These are phyloP conservation scores for Rhododendron griersonianum DNA, from an alignment of 148 eudicot species.

Conservation along the genomic window DNA sequence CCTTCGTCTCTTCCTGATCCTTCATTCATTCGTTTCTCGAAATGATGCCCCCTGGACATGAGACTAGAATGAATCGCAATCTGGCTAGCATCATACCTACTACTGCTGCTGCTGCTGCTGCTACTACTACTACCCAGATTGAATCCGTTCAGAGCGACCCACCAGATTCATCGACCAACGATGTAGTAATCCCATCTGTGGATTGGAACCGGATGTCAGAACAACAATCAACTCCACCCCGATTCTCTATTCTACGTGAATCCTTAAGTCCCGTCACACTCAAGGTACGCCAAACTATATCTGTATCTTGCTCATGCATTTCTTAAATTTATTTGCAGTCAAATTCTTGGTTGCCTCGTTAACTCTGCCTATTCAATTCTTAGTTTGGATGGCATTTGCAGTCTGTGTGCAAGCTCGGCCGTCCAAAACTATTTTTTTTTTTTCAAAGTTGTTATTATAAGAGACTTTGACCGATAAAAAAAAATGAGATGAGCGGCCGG, in stretches of 20 bases:
- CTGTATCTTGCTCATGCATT: no score
- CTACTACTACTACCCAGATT: not conserved
- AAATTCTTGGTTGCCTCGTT: no score
- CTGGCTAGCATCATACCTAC: not conserved
- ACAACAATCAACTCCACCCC: not conserved
- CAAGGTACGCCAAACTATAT: not conserved
- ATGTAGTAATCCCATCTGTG: no score
- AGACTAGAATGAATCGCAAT: not conserved
- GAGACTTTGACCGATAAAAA: no score
- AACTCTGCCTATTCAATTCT: no score
- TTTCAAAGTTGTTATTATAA: no score
- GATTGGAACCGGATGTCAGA: not conserved
- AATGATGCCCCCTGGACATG: not conserved
- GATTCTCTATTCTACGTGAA: not conserved
- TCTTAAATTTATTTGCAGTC: no score
- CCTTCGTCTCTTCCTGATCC: not conserved
- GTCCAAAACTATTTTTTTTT: no score
- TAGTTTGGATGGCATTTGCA: no score
- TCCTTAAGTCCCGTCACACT: not conserved
- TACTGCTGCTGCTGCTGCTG: no score
- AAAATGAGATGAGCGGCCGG: no score
- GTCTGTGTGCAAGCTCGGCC: no score
- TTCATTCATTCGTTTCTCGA: not conserved
- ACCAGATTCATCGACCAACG: not conserved
- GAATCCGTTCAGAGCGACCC: not conserved